Evolutionary conservation across 2,329 filamentous ascomycete genomes (phyloP), one percentile per base, ranked within the genome.

Genomic region (Xylariaceae sp.): DNA sequence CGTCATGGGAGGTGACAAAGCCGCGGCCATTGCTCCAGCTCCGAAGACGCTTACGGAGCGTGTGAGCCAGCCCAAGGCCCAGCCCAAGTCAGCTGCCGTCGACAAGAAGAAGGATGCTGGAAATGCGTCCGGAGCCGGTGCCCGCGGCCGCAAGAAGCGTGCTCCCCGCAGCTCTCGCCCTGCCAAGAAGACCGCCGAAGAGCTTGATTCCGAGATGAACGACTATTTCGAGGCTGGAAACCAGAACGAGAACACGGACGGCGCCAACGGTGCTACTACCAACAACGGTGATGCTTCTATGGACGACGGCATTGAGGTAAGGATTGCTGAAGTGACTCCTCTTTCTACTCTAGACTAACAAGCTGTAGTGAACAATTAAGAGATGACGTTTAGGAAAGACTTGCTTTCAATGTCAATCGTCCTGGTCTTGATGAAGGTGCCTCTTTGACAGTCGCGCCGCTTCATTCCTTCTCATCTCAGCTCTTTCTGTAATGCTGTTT

Each of bases 171-270:
- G 73, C 61, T 73, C 77, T 54, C 80, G 85, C 59, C 76, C 85
- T 56, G 71, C 83, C 61, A 75, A 94, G 73, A 97, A 97, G 86
- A 95, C 90, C 0, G 83, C 86, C 1, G 92, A 95, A 65, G 91
- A 98, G 72, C 82, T 98, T 21, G 93, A 98, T 66, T 90, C 88
- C 4, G 93, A 98, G 68, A 98, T 98, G 93, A 84, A 82, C 17
- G 93, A 97, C 68, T 98, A 98, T 73, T 97, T 94, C 65, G 82
- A 76, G 42, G 60, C 67, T 22, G 67, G 67, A 33, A 66, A 69
- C 48, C 64, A 70, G 54, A 72, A 66, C 42, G 73, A 73, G 55
- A 72, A 68, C 42, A 64, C 71, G 48, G 70, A 68, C 49, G 73
- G 67, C 41, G 55, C 63, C 45, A 70, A 64, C 44, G 78, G 74